phyloP scores from a whole-genome alignment of 2,329 filamentous ascomycete genomes.

The Colletotrichum lupini region DNA sequence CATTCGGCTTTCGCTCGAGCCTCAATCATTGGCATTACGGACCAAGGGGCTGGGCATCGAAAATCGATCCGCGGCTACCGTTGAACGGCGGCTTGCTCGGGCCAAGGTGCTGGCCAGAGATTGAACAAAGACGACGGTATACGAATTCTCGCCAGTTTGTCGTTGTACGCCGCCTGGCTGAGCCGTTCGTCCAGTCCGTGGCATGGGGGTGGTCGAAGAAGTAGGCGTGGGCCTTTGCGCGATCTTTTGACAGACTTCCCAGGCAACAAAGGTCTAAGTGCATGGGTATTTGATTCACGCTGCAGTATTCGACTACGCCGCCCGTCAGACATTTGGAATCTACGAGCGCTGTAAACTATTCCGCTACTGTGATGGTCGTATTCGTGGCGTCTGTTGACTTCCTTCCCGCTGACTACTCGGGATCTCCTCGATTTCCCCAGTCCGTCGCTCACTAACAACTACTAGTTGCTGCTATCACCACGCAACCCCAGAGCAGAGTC shows the following conservation, averaged over 20 bases:
- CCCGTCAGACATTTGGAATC: slow-evolving; percentile 7
- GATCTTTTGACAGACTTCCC: neutral
- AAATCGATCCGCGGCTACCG: slow-evolving; percentile 5
- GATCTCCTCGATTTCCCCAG: neutral
- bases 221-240: neutral
- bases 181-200: neutral
- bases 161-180: neutral
- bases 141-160: neutral
- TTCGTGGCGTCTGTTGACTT: neutral
- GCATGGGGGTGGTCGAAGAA: neutral
- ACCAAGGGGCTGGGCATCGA: slow-evolving; percentile 29
- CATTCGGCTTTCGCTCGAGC: slow-evolving; percentile 24
- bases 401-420: slow-evolving; percentile 15
- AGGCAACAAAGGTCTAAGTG: slow-evolving; percentile 3
- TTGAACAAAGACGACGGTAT: neutral
- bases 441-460: neutral
- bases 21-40: slow-evolving; percentile 29
- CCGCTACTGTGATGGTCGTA: neutral
- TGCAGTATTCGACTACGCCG: neutral
- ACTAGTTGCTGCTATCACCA: neutral
- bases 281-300: neutral
- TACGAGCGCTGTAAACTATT: neutral
- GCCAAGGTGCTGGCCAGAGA: neutral
- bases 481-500: neutral
- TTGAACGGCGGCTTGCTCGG: slow-evolving; percentile 9